A percentile compares a stretch with the other conserved stretches of the same genome.
Conservation (phyloP, 1,139 yeast species). For the Yamadazyma dendronema region DNA sequence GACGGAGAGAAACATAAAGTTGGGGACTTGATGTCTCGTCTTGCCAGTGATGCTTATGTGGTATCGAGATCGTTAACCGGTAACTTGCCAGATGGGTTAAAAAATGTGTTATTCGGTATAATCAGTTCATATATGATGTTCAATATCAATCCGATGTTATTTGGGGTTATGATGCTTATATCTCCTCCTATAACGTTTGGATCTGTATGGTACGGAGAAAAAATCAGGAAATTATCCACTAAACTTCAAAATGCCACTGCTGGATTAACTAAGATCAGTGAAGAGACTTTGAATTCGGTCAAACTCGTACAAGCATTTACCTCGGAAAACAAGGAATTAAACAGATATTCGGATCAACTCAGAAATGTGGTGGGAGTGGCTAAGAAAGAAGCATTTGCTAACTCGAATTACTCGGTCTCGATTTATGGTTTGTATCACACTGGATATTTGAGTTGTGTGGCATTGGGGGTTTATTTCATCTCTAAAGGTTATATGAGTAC, state of each 20-base stretch:
- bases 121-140: constrained; percentile 50
- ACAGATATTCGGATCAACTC: constrained; percentile 39
- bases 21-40: constrained; percentile 53
- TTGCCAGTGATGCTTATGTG: constrained; percentile 55
- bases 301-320: constrained; percentile 47
- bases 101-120: constrained; percentile 44
- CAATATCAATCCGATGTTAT: constrained; percentile 42
- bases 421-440: constrained; percentile 46
- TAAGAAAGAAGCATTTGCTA: constrained; percentile 47
- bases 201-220: constrained; percentile 49
- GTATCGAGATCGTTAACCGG: constrained; percentile 47
- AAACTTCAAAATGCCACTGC: constrained; percentile 48
- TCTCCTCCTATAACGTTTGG: constrained; percentile 56
- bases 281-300: constrained; percentile 46
- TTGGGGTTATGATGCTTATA: constrained; percentile 50
- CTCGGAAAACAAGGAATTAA: constrained; percentile 43
- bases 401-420: constrained; percentile 46
- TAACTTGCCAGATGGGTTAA: constrained; percentile 48
- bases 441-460: constrained; percentile 46
- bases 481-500: constrained; percentile 44
- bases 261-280: constrained; percentile 45
- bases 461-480: constrained; percentile 45
- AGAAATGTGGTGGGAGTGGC: constrained; percentile 45
- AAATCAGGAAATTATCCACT: constrained; percentile 43
- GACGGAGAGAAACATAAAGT: constrained; percentile 54